A percentile compares a stretch with the other conserved stretches of the same genome.
Evolutionary conservation across 345 rosid species (phyloP).

Genomic region (Lepidium aucheri): DNA sequence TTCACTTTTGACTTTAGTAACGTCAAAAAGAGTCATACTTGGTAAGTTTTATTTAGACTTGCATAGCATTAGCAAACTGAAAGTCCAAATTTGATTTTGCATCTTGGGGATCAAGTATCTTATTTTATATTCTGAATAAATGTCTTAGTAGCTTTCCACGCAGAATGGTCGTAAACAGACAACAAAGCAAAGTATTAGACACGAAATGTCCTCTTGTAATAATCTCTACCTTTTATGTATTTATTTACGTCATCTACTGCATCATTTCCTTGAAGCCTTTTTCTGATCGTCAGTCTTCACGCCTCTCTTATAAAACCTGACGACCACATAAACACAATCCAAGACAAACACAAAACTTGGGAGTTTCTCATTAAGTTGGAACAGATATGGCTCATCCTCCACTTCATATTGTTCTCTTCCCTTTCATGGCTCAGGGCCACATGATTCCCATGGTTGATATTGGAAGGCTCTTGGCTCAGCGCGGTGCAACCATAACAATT

Average conservation of each 20-base stretch:
- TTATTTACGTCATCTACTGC: background rate
- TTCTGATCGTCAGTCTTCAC: background rate
- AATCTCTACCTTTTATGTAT: background rate
- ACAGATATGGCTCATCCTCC: background rate
- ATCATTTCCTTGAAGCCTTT: background rate
- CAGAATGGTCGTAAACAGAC: slow-evolving; percentile 1
- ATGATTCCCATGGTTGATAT: slow-evolving; percentile 37
- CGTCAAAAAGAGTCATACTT: background rate
- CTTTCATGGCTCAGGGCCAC: slow-evolving; percentile 29
- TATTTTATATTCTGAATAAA: background rate
- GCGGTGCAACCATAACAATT: slow-evolving; percentile 21
- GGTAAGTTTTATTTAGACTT: background rate
- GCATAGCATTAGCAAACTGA: background rate
- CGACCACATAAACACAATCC: background rate
- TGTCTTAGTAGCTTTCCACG: background rate
- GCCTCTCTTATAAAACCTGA: background rate
- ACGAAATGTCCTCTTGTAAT: background rate
- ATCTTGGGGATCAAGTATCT: background rate
- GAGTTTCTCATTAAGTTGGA: background rate
- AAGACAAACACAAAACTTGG: background rate
- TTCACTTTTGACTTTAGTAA: background rate
- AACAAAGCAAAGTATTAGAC: background rate
- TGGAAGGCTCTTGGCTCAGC: slow-evolving; percentile 33
- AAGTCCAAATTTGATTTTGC: background rate
- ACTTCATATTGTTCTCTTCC: slow-evolving; percentile 20